Conservation (phyloP, 345 rosid species). For the Populus ilicifolia region DNA sequence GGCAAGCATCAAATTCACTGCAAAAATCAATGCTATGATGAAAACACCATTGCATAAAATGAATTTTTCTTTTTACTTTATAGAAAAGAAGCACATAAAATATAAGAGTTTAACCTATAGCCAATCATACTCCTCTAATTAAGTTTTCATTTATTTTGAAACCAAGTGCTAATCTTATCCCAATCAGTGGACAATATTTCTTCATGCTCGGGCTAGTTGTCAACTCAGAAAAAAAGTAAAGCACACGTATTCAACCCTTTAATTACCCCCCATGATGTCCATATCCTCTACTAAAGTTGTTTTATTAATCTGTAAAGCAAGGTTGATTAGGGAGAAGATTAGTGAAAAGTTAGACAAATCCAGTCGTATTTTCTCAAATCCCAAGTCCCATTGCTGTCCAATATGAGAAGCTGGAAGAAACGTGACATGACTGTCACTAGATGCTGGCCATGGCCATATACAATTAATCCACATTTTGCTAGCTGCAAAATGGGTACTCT, state of each 20-base stretch:
- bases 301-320: not conserved
- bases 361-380: slow-evolving; percentile 15
- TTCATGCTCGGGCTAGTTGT: not conserved
- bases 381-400: slow-evolving; percentile 1
- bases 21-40: not conserved
- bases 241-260: not conserved
- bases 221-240: not conserved
- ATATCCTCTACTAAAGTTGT: not conserved
- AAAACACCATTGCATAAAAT: not conserved
- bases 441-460: slow-evolving; percentile 5
- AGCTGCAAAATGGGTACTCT: slow-evolving; percentile 3
- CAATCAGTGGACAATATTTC: not conserved
- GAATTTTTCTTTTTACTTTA: not conserved
- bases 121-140: not conserved
- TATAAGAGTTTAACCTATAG: not conserved
- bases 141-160: not conserved
- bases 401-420: not conserved
- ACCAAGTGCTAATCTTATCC: not conserved
- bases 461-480: slow-evolving; percentile 9
- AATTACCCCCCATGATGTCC: not conserved
- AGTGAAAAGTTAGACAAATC: not conserved
- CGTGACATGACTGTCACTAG: not conserved
- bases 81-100: not conserved
- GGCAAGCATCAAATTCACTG: not conserved
- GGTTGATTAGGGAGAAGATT: not conserved